A percentile compares a stretch with the other conserved stretches of the same genome.
These are phyloP conservation scores for Ascochyta lentis DNA, from an alignment of 2,329 filamentous ascomycete genomes.

Conservation along the genomic window DNA sequence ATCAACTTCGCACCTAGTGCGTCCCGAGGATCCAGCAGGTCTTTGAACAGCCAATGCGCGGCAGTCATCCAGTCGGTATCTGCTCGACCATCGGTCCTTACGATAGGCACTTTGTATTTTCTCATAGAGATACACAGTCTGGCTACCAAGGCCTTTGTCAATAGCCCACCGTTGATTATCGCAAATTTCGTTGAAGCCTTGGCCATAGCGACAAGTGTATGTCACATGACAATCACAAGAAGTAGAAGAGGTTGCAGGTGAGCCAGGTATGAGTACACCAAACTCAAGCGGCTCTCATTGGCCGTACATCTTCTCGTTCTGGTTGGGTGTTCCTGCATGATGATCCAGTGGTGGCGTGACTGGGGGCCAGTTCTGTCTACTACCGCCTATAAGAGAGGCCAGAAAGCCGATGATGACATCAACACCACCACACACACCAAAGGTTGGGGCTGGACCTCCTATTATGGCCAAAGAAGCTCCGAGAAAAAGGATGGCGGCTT, in stretches of 20 bases:
- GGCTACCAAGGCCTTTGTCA: neutral
- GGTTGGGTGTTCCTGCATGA: neutral
- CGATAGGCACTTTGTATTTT: too few species aligned
- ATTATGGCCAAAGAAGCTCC: too few species aligned
- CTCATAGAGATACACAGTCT: too few species aligned
- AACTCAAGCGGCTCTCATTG: neutral
- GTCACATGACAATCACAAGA: neutral
- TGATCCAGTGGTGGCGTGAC: neutral
- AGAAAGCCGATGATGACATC: too few species aligned
- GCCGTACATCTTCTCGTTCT: neutral
- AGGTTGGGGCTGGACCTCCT: too few species aligned
- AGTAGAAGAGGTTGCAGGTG: neutral
- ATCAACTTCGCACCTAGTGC: neutral
- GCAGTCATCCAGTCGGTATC: too few species aligned
- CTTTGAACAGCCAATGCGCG: too few species aligned
- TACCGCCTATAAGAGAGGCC: too few species aligned
- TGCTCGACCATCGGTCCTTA: too few species aligned
- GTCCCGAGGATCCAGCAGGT: neutral
- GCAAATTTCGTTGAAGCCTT: neutral
- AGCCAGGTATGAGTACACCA: neutral
- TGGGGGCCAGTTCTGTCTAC: neutral
- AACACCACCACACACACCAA: too few species aligned
- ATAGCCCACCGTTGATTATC: neutral
- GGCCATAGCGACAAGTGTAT: neutral
- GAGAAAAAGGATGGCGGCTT: too few species aligned